Base-by-base conservation (phyloP, 75 land plant species). In the Selaginella tamariscina region DNA sequence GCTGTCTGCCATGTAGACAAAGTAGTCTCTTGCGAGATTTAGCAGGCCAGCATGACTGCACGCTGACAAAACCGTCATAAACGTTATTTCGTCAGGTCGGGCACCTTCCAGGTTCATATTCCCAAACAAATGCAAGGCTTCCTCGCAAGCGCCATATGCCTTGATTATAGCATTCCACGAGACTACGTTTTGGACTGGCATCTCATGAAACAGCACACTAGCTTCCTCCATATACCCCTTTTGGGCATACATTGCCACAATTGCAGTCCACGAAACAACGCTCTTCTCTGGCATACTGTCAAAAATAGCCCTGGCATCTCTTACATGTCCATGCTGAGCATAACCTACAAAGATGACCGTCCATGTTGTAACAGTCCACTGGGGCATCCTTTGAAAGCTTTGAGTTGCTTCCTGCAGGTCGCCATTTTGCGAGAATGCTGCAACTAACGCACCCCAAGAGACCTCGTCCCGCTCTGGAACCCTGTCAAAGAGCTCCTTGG, bases 151-250 rank as follows among this genome's bases (percentile, higher is more conserved):
- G 2, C 62, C 62, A n/a, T 59, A 59, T 5, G 27, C 62, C 23
- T 59, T 59, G 21, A 59, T 59, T 8, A 59, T 59, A 2, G 62
- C 62, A n/a, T 59, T 26, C 62, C 62, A 59, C 23, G 62, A 59
- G n/a, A 59, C 62, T 5, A n/a, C 62, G 23, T 59, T 59, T 21
- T n/a, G 5, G 9, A 2, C 26, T 2, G 62, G 62, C 62, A 59
- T 23, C 23, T 26, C 26, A 5, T 59, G 18, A 23, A 59, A 59
- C 18, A 59, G 27, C 5, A 8, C 21, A 8, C 24, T 23, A 2
- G 62, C 62, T 21, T 59, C 62, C 18, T 59, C 62, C 62, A 59
- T 59, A 59, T 23, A 23, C 62, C 62, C 62, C 23, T 26, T 23
- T 23, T 59, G 21, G 26, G 62, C 62, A 59, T 59, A 59, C 62